Base-by-base conservation (phyloP, 2,329 filamentous ascomycete genomes). In the Pseudogymnoascus sp. region DNA sequence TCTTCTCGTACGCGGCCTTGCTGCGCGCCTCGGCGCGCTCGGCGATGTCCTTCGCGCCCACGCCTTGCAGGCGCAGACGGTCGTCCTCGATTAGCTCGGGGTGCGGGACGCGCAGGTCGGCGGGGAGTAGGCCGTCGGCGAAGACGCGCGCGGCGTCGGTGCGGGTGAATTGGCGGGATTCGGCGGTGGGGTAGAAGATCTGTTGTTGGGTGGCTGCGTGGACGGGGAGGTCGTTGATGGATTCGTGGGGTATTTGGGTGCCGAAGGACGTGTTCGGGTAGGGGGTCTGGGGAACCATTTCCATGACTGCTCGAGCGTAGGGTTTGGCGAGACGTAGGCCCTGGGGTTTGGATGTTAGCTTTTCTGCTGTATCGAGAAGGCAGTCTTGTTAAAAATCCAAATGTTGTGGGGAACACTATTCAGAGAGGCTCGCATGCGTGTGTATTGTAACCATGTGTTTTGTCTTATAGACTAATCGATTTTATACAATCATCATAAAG, bases 401-500 rank as follows among this genome's bases (percentile, higher is more conserved):
- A 33, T 41, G 63, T 60, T 61, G 60, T 59, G 21, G 63, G 62
- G 65, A 67, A 66, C 59, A 59, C 48, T 63, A 61, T 68, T 90
- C 86, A 90, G 86, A 86, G 83, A 86, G 82, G 82, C 79, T 83
- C 80, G 82, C 79, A 86, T 85, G 83, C 81, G 80, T 82, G 82
- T 77, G 77, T 77, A 82, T 81, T 87, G 79, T 92, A 92, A 96
- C 89, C 90, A 94, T 85, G 79, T 84, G 30, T 73, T 77, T 74
- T 85, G 92, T 97, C 92, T 96, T 96, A 81, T 95, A 96, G 92
- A 97, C 92, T 96, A 96, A 97, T 96, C 92, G 92, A 83, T 78
- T 84, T 85, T 77, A 73, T 81, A 83, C 76, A 79, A 81, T 89
- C 85, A 88, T 88, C 85, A 87, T 71, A 67, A 34, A 52, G 45